phyloP scores from a whole-genome alignment of 225 moss, liverwort and hornwort species.

The Lunularia cruciata region DNA sequence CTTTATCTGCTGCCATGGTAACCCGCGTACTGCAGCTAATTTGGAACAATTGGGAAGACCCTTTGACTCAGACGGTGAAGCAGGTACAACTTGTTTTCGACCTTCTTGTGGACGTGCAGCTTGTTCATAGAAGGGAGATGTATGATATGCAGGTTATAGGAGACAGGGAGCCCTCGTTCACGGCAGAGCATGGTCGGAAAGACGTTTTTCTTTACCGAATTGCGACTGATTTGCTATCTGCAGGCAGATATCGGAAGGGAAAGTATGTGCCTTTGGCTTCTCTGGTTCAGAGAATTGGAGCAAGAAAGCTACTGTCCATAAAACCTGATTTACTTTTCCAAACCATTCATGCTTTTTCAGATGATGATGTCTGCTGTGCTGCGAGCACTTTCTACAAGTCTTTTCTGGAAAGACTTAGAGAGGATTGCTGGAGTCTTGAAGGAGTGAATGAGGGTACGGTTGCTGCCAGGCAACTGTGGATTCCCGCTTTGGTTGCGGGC shows the following conservation, averaged over 20 bases:
- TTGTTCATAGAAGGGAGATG: constrained; percentile 41
- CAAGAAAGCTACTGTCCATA: constrained; percentile 67
- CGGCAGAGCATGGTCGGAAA: constrained; percentile 33
- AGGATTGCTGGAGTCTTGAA: constrained; percentile 79
- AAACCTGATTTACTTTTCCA: constrained; percentile 77
- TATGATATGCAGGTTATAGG: constrained; percentile 34
- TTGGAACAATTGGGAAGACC: constrained; percentile 99
- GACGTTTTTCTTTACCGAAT: constrained; percentile 69
- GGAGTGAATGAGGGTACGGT: constrained; percentile 70
- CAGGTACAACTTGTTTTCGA: constrained; percentile 97
- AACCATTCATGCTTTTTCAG: constrained; percentile 85
- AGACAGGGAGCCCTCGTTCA: background rate
- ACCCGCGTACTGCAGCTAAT: constrained; percentile 75
- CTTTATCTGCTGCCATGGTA: constrained; percentile 57
- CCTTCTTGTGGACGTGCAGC: constrained; percentile 89
- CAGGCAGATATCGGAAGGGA: constrained; percentile 92
- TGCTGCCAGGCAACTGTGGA: constrained; percentile 75
- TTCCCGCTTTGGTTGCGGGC: constrained; percentile 77
- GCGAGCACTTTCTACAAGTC: constrained; percentile 85
- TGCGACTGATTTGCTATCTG: constrained; percentile 77
- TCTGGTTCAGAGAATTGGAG: constrained; percentile 74
- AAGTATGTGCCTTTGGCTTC: constrained; percentile 95
- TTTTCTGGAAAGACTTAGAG: constrained; percentile 86
- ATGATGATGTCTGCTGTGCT: constrained; percentile 96
- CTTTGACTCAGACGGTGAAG: constrained; percentile 97